phyloP scores from a whole-genome alignment of 2,329 filamentous ascomycete species.

The Verruconis gallopava region DNA sequence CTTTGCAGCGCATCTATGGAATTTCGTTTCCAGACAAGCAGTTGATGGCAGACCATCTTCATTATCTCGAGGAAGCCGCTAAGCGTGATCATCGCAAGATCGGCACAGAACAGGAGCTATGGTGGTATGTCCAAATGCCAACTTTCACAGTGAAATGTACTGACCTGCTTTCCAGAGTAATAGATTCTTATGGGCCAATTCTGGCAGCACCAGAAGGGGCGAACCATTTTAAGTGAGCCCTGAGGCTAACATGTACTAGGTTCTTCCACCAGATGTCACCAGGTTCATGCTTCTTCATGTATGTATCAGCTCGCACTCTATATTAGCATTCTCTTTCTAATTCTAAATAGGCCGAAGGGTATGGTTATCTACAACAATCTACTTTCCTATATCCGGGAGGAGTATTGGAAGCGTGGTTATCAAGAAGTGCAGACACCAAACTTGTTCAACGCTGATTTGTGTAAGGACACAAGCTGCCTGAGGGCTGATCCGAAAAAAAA shows the following conservation, averaged over 20 bases:
- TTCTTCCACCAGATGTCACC: conserved; percentile 43
- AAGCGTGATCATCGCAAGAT: conserved; percentile 93
- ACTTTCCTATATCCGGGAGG: conserved; percentile 63
- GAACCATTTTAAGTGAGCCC: no score
- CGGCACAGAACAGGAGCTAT: conserved; percentile 89
- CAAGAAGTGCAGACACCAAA: conserved; percentile 92
- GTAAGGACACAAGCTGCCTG: no score
- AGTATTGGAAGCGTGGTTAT: conserved; percentile 90
- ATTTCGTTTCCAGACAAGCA: conserved; percentile 97
- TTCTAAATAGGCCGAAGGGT: conserved; percentile 80
- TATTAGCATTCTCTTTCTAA: no score
- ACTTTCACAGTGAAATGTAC: no score
- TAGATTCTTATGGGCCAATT: no score
- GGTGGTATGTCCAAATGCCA: conserved; percentile 88
- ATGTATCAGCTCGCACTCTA: no score
- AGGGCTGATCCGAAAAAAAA: no score
- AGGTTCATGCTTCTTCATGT: conserved; percentile 84
- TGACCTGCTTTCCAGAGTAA: no score
- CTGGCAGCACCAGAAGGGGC: no score
- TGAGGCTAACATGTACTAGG: no score
- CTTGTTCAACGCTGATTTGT: conserved; percentile 73
- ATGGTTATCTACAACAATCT: conserved; percentile 88
- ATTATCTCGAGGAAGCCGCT: conserved; percentile 93
- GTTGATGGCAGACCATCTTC: conserved; percentile 80
- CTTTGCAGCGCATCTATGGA: conserved; percentile 90